Conservation (phyloP, 129 eudicot species). For the Deinandra increscens region DNA sequence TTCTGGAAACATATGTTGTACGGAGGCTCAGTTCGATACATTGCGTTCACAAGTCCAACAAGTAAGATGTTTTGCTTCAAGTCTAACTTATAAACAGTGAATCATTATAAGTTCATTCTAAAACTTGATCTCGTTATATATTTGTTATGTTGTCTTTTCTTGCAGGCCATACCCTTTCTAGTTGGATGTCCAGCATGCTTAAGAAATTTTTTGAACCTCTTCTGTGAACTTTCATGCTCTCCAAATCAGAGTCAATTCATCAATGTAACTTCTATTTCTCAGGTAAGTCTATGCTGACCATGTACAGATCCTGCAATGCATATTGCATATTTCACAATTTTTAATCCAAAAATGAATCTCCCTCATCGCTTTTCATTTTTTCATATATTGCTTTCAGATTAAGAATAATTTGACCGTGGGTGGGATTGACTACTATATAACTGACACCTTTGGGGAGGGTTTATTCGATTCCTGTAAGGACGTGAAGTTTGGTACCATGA, state of each 20-base stretch:
- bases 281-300: conserved; percentile 39
- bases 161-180: conserved; percentile 94
- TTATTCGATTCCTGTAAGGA: conserved; percentile 92
- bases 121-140: not conserved
- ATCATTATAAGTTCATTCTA: conserved; percentile 14
- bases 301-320: not conserved
- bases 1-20: conserved; percentile 90
- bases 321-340: not conserved
- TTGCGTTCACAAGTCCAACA: conserved; percentile 93
- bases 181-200: conserved; percentile 99
- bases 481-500: conserved; percentile 94
- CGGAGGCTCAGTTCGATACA: conserved; percentile 83
- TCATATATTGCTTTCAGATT: conserved; percentile 44
- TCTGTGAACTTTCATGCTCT: conserved; percentile 96
- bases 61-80: conserved; percentile 43
- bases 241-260: conserved; percentile 93
- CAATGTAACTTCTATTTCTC: conserved; percentile 77
- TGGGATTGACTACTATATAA: conserved; percentile 71
- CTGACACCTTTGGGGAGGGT: conserved; percentile 76
- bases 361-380: not conserved
- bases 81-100: conserved; percentile 3
- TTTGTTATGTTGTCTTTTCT: conserved; percentile 26
- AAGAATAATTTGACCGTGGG: conserved; percentile 72
- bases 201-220: conserved; percentile 90
- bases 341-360: not conserved